Base-by-base conservation (phyloP, 2,329 filamentous ascomycete species). In the Macrophomina tecta region DNA sequence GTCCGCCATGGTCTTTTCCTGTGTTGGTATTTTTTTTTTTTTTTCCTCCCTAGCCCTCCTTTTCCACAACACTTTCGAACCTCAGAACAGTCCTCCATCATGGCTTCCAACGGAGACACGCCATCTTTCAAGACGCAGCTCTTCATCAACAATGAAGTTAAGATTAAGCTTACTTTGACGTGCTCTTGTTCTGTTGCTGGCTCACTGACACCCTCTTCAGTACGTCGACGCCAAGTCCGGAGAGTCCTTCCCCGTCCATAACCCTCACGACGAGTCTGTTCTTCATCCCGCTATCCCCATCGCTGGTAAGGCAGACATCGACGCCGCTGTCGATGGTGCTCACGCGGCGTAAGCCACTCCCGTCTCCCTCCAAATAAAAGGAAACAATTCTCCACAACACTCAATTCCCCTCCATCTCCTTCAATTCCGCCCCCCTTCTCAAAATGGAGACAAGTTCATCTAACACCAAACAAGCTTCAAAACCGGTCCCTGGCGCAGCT, bases 81-180 rank as follows among this genome's bases (percentile, higher is more conserved):
- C 32, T 55, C 32, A 5, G n/a, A 40, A 23, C 38, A 12, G 30
- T 38, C 32, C 8, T 4, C 12, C 32, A 40, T 16, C 30, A 52
- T 64, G 49, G 9, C 46, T 8, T 42, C 48, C 34, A 42, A 52
- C 34, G 38, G 38, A 28, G 34, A 7, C 12, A 23, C 36, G 3
- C 6, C 61, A 4, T 18, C 42, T 3, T 66, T 49, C 51, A 62
- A 71, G 12, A 70, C 68, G 14, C 55, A 69, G 45, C 67, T 72
- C 11, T 74, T 75, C 60, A 75, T 75, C 67, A 73, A 75, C 49
- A 75, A 75, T 23, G 72, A 76, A 67, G 74, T 72, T 72, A 68
- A 11, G 11, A 16, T 12, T 16, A 23, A 23, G 23, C 23, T 23
- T 38, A 12, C 36, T 38, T 8, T 12, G 11, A 38, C 36, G 11